A percentile compares a stretch with the other conserved stretches of the same genome.
Conservation (phyloP, 176 grass and related monocot genomes). For the Zoysia japonica region DNA sequence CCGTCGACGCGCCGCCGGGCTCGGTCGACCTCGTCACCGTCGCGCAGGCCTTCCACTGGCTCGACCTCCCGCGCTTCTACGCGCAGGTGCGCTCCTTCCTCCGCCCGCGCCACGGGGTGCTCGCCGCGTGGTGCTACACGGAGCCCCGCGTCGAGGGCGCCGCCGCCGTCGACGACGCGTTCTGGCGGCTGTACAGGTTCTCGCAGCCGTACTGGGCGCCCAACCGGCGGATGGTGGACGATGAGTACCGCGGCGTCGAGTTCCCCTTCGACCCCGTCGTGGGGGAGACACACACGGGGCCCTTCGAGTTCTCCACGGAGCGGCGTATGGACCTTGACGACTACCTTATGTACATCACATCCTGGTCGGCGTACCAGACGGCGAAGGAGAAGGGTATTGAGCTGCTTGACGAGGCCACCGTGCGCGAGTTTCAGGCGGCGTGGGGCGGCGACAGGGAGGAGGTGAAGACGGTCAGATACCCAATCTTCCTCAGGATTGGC, state of each 20-base stretch:
- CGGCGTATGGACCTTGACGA: slow-evolving; percentile 52
- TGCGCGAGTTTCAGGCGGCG: slow-evolving; percentile 43
- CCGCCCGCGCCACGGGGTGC: slow-evolving; percentile 45
- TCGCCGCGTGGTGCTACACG: slow-evolving; percentile 92
- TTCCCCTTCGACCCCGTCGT: slow-evolving; percentile 79
- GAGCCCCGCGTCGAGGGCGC: slow-evolving; percentile 56
- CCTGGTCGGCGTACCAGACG: slow-evolving; percentile 92
- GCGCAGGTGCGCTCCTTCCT: slow-evolving; percentile 52
- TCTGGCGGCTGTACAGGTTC: slow-evolving; percentile 56
- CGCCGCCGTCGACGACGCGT: slow-evolving; percentile 57
- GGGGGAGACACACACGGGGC: slow-evolving; percentile 53
- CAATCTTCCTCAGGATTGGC: slow-evolving; percentile 83
- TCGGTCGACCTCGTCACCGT: slow-evolving; percentile 75
- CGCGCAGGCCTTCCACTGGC: slow-evolving; percentile 90
- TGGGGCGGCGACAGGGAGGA: slow-evolving; percentile 55
- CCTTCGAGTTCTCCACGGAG: slow-evolving; percentile 69
- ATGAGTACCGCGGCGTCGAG: slow-evolving; percentile 56
- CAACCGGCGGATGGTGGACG: slow-evolving; percentile 64
- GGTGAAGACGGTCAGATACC: slow-evolving; percentile 63
- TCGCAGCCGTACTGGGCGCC: slow-evolving; percentile 66
- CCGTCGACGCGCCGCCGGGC: slow-evolving; percentile 42
- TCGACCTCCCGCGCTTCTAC: slow-evolving; percentile 79
- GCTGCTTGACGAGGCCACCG: slow-evolving; percentile 53
- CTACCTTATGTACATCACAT: slow-evolving; percentile 75
- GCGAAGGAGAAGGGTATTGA: slow-evolving; percentile 70